phyloP scores from a whole-genome alignment of 768 basidiomycete species.

The Leucocoprinus sp. region DNA sequence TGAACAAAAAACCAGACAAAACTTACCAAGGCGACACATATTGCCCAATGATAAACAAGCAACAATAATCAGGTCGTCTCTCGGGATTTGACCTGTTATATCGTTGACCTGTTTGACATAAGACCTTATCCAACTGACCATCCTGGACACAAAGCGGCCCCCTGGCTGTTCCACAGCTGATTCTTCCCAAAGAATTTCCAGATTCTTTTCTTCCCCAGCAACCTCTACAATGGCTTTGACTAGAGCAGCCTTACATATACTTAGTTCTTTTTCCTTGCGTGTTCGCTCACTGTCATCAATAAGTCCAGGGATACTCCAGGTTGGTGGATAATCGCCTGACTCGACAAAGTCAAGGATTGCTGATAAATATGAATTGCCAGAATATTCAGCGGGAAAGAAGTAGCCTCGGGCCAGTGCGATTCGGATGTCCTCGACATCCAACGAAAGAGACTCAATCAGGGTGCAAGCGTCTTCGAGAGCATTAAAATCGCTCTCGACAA shows the following conservation, averaged over 20 bases:
- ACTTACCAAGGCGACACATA: slow-evolving; percentile 63
- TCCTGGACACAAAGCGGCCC: slow-evolving; percentile 62
- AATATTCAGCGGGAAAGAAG: slow-evolving; percentile 49
- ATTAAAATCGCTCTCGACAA: slow-evolving; percentile 62
- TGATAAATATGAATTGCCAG: slow-evolving; percentile 48
- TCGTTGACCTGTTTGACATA: slow-evolving; percentile 37
- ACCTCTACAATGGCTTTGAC: slow-evolving; percentile 84
- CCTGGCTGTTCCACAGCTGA: slow-evolving; percentile 47
- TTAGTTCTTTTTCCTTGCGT: slow-evolving; percentile 63
- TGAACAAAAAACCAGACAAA: background rate
- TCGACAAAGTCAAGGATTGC: slow-evolving; percentile 71
- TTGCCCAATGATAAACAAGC: slow-evolving; percentile 81
- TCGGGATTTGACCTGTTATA: slow-evolving; percentile 18
- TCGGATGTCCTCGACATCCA: slow-evolving; percentile 74
- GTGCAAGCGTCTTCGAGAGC: slow-evolving; percentile 68
- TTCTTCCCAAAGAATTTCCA: slow-evolving; percentile 70
- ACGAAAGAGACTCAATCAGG: slow-evolving; percentile 65
- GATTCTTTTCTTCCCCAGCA: slow-evolving; percentile 73
- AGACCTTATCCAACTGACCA: slow-evolving; percentile 68
- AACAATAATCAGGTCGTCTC: slow-evolving; percentile 78
- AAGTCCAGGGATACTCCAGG: slow-evolving; percentile 40
- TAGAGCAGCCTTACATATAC: slow-evolving; percentile 77
- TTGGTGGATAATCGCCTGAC: slow-evolving; percentile 53
- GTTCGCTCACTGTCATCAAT: slow-evolving; percentile 43
- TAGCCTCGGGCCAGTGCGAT: slow-evolving; percentile 61